Evolutionary conservation across 169 alveolate genomes (phyloP), one percentile per base, ranked within the genome.

Genomic region (Babesia bovis): DNA sequence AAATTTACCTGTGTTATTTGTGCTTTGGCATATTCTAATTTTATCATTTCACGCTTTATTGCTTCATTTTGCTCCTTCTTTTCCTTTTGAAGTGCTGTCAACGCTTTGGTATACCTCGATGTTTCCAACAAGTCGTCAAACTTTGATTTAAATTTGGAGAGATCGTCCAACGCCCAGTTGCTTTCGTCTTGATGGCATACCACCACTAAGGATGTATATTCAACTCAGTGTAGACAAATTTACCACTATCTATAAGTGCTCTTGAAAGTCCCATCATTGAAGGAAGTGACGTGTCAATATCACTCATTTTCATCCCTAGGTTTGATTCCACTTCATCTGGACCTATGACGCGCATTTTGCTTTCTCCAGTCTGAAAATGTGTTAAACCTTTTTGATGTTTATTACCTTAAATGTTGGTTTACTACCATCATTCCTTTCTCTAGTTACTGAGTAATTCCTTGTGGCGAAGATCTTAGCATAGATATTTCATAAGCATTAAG

Each of bases 171-270:
- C 23, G 99, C 98, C 99, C 99, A 97, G 56, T 93, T 89, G 47
- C 94, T 94, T 60, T 97, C 99, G 78, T 97, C 99, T 77, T 97
- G 98, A 82, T 97, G 99, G 72, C 99, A 97, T 85, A 97, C 95
- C n/a, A 94, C 86, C 21, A 97, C 99, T 75, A 66, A 87, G 94
- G 47, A 82, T 59, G 35, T 84, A 68, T 3, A 92, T 83, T 45
- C 15, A 56, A 13, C 35, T 6, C 15, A 0, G 7, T 9, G 45
- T 38, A 38, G 45, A 38, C 26, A 3, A n/a, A 73, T 21, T 67
- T 57, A 79, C 87, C 97, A 78, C 94, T 94, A 72, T 96, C 99
- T 49, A 96, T 86, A 17, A 96, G 85, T 3, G 98, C 97, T 60
- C 90, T 90, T 5, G 98, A 90, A 3, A 95, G 94, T 28, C 98